phyloP scores from a whole-genome alignment of 495 filamentous ascomycete species.

The Trichoderma asperelloides region DNA sequence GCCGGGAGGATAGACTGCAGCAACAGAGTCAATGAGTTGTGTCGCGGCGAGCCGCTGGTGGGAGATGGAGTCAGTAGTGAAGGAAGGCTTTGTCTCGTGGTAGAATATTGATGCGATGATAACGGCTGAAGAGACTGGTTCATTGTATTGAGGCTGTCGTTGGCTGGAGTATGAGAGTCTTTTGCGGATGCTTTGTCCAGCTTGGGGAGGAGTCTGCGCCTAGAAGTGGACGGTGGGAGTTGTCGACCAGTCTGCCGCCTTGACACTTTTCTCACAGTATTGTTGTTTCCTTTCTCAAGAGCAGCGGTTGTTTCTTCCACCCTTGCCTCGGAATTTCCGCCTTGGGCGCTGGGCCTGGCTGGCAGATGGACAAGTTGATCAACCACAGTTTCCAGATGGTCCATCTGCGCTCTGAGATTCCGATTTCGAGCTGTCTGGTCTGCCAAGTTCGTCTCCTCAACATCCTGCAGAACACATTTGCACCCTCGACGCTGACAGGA shows the following conservation, averaged over 20 bases:
- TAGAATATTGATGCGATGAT: neutral
- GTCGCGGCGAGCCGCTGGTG: neutral
- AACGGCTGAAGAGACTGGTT: neutral
- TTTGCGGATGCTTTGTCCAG: neutral
- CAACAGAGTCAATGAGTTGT: neutral
- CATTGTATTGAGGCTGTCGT: neutral
- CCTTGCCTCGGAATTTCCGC: neutral
- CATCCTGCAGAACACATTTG: slow-evolving; percentile 6
- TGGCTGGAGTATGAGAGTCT: neutral
- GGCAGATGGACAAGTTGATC: slow-evolving; percentile 1
- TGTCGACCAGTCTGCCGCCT: neutral
- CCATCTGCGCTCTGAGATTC: neutral
- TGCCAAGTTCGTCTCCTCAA: neutral
- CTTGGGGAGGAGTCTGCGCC: neutral
- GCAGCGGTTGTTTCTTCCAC: neutral
- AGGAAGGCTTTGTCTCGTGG: neutral
- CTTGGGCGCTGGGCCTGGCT: neutral
- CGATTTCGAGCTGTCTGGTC: neutral
- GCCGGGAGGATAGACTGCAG: slow-evolving; percentile 9
- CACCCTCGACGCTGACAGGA: slow-evolving; percentile 8
- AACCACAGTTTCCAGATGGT: neutral
- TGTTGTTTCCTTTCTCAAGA: neutral
- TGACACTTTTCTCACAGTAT: neutral
- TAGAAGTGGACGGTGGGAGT: neutral
- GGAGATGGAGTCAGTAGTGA: neutral